Percentiles rank a stretch among this genome's conserved stretches.
These are phyloP conservation scores for Chloroidium sp. DNA, from an alignment of 163 green algal genomes.

Conservation along the genomic window DNA sequence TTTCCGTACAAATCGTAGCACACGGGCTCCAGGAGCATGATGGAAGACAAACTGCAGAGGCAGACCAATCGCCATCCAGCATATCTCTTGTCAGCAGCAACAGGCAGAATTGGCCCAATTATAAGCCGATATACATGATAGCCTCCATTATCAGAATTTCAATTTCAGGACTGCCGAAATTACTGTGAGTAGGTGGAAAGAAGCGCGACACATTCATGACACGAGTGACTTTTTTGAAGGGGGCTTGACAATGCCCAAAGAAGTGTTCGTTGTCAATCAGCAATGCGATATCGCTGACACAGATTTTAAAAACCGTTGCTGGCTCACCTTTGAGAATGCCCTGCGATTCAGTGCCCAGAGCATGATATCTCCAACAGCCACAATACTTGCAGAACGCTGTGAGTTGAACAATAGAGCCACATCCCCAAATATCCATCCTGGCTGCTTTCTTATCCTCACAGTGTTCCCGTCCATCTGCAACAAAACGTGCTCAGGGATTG, in stretches of 20 bases:
- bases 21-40: conserved; percentile 47
- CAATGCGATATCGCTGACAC: not conserved
- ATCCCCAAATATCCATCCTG: conserved; percentile 69
- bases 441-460: too few species aligned
- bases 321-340: conserved; percentile 42
- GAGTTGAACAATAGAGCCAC: conserved; percentile 68
- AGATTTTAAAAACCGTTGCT: not conserved
- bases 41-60: conserved; percentile 53
- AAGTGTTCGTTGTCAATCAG: not conserved
- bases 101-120: too few species aligned
- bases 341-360: conserved; percentile 56
- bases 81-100: too few species aligned
- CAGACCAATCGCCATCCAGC: not conserved
- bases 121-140: too few species aligned
- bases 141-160: too few species aligned
- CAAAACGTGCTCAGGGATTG: too few species aligned
- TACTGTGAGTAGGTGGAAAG: too few species aligned
- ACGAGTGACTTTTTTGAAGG: too few species aligned
- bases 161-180: too few species aligned
- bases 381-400: conserved; percentile 54
- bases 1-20: conserved; percentile 67
- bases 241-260: too few species aligned
- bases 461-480: too few species aligned
- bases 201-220: too few species aligned
- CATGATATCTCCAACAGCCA: conserved; percentile 47